Evolutionary conservation across 169 alveolate species (phyloP).

Genomic region (Cryptosporidium parvum): DNA sequence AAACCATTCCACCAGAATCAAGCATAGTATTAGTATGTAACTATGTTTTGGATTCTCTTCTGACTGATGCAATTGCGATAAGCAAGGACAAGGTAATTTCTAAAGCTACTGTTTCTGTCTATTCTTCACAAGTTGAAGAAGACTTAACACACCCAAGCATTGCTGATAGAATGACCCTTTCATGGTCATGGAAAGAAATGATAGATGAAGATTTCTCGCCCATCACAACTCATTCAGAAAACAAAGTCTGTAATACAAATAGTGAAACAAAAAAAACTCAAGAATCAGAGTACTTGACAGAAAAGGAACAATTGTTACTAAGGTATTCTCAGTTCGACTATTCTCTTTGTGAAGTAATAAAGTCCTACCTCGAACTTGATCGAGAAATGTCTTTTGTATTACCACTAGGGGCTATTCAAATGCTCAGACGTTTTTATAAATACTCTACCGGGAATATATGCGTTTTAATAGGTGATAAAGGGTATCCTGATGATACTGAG

Average conservation of each 20-base stretch:
- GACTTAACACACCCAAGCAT: constrained; percentile 64
- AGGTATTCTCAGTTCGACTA: constrained; percentile 30
- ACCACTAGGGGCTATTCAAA: constrained; percentile 84
- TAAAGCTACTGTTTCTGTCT: constrained; percentile 59
- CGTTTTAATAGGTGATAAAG: constrained; percentile 86
- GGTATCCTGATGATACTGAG: constrained; percentile 86
- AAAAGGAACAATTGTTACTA: background rate
- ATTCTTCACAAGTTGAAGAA: constrained; percentile 45
- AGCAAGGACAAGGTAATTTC: constrained; percentile 19
- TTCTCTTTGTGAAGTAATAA: constrained; percentile 73
- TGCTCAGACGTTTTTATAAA: constrained; percentile 80
- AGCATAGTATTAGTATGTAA: constrained; percentile 84
- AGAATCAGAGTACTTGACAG: background rate
- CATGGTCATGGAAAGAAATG: constrained; percentile 60
- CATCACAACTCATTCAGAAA: background rate
- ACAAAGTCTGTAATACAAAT: background rate
- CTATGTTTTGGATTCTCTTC: constrained; percentile 85
- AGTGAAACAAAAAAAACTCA: background rate
- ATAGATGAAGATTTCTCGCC: background rate
- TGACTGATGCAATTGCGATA: constrained; percentile 82
- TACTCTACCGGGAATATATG: constrained; percentile 81
- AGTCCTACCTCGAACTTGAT: constrained; percentile 78
- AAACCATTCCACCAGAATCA: constrained; percentile 79
- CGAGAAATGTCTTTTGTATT: constrained; percentile 83
- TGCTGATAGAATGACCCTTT: constrained; percentile 67